Evolutionary conservation across 202 grass and related monocot species (phyloP).

Genomic region (Panicum hallii): DNA sequence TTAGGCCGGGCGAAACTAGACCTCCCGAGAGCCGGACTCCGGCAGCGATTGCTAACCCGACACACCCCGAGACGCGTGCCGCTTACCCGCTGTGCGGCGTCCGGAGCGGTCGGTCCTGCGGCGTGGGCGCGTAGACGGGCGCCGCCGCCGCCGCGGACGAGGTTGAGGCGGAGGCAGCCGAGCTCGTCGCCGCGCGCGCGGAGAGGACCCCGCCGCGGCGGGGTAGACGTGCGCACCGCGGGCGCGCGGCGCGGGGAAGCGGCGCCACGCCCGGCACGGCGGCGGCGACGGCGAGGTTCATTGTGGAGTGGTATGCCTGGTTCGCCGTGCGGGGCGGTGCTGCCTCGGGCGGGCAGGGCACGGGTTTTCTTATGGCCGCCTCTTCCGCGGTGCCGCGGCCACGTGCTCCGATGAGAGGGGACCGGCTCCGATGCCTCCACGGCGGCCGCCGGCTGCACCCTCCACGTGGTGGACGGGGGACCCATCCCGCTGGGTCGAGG

Average conservation of each 20-base stretch:
- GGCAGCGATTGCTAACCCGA: background rate
- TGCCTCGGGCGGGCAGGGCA: background rate
- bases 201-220: background rate
- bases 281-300: conserved; percentile 40
- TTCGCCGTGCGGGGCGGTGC: background rate
- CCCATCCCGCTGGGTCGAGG: too few relatives aligned
- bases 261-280: background rate
- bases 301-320: background rate
- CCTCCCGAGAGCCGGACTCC: background rate
- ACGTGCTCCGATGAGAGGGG: background rate
- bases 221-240: background rate
- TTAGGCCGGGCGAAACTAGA: background rate
- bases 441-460: too few relatives aligned
- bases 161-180: background rate
- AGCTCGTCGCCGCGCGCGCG: background rate
- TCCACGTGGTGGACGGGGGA: too few relatives aligned
- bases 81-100: conserved; percentile 93
- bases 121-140: conserved; percentile 74
- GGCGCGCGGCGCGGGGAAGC: background rate
- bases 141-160: conserved; percentile 22
- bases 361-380: background rate
- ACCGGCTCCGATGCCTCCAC: background rate
- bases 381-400: background rate
- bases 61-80: background rate
- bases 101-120: conserved; percentile 67